phyloP scores from a whole-genome alignment of 345 rosid genomes.

The Melaleuca quinquenervia region DNA sequence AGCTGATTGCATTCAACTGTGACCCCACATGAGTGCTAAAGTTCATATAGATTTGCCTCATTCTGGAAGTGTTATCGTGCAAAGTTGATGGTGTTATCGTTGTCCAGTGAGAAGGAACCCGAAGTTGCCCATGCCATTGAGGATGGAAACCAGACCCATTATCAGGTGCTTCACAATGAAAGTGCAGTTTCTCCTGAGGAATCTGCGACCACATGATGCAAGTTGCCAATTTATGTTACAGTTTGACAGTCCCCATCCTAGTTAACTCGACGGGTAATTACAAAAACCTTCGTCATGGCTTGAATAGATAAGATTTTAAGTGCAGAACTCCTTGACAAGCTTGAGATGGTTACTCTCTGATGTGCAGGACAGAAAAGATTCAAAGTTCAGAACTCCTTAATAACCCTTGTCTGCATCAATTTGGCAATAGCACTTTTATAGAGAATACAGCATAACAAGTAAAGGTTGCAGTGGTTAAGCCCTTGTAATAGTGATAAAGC shows the following conservation, averaged over 20 bases:
- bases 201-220: not conserved
- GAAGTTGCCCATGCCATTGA: not conserved
- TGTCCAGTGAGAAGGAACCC: slow-evolving; percentile 14
- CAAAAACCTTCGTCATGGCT: not conserved
- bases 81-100: not conserved
- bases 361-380: not conserved
- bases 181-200: not conserved
- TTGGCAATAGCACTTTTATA: not conserved
- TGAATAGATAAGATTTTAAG: not conserved
- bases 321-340: not conserved
- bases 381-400: not conserved
- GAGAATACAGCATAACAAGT: not conserved
- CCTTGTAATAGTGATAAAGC: not conserved
- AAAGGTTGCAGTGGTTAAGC: not conserved
- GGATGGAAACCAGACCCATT: slow-evolving; percentile 2
- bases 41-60: not conserved
- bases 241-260: not conserved
- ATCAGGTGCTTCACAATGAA: slow-evolving; percentile 13
- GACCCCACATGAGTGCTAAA: not conserved
- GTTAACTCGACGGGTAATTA: not conserved
- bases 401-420: not conserved
- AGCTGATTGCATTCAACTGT: not conserved
- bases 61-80: not conserved
- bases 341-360: not conserved
- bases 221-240: not conserved